Evolutionary conservation across 352 stramenopile species (phyloP).

Genomic region (Phytophthora ramorum): DNA sequence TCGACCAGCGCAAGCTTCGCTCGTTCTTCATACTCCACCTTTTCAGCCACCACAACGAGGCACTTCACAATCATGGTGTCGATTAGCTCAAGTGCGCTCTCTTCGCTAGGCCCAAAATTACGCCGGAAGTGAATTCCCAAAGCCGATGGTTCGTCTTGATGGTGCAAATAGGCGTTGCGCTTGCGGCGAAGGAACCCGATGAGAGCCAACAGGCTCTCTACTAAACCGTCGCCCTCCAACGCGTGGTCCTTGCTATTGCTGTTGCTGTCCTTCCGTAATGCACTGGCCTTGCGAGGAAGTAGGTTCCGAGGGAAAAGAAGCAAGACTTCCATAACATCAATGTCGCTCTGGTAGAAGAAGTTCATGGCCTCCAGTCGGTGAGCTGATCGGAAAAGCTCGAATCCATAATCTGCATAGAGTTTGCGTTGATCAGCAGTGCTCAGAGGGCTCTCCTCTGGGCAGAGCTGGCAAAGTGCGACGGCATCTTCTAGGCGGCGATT

Average conservation of each 20-base stretch:
- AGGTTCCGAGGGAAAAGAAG: constrained; percentile 75
- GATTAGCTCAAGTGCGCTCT: constrained; percentile 56
- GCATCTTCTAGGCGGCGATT: constrained; percentile 58
- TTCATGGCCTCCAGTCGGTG: constrained; percentile 54
- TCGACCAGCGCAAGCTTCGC: constrained; percentile 58
- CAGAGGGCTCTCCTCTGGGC: constrained; percentile 68
- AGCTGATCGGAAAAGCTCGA: constrained; percentile 55
- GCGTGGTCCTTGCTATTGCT: constrained; percentile 25
- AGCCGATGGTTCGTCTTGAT: constrained; percentile 6
- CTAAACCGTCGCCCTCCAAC: constrained; percentile 57
- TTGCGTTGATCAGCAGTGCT: constrained; percentile 55
- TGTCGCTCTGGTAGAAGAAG: constrained; percentile 59
- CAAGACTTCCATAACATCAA: constrained; percentile 69
- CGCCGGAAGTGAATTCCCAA: constrained; percentile 5
- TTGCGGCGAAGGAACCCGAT: constrained; percentile 60
- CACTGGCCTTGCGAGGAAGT: constrained; percentile 58
- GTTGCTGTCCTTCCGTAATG: constrained; percentile 37
- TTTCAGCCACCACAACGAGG: constrained; percentile 71
- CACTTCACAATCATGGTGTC: constrained; percentile 88
- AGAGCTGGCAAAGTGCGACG: constrained; percentile 69
- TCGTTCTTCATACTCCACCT: constrained; percentile 37
- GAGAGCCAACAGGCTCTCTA: constrained; percentile 59
- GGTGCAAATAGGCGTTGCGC: constrained; percentile 37
- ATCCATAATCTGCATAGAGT: constrained; percentile 67
- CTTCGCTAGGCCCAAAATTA: constrained; percentile 23